These are phyloP conservation scores for Salix arbutifolia DNA, from an alignment of 345 rosid species.

Conservation along the genomic window DNA sequence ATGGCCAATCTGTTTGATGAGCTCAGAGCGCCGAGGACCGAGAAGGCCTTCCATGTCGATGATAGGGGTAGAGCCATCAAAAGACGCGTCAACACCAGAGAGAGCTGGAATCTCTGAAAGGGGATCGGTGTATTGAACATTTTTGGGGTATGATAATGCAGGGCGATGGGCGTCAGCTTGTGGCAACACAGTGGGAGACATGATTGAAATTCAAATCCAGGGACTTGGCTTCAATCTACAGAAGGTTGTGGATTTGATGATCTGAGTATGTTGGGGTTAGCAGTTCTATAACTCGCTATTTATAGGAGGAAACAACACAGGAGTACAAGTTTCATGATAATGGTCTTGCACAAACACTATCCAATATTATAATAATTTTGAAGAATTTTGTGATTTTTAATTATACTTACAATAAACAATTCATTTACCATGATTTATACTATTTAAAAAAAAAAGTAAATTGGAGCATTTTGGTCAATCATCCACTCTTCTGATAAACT, in stretches of 20 bases:
- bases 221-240: neutral
- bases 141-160: neutral
- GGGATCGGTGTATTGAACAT: neutral
- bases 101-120: neutral
- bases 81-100: neutral
- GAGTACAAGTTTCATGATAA: no score
- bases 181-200: neutral
- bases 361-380: no score
- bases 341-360: no score
- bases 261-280: neutral
- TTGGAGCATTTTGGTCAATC: no score
- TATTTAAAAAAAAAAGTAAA: no score
- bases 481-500: no score
- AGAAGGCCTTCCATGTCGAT: neutral
- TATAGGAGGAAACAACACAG: neutral
- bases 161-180: neutral
- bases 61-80: neutral
- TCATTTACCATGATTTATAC: no score
- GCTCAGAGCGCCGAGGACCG: neutral
- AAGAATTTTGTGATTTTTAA: no score
- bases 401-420: no score
- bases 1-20: neutral
- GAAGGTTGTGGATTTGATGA: neutral
- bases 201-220: neutral
- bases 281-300: neutral